Evolutionary conservation across 345 rosid genomes (phyloP), one percentile per base, ranked within the genome.

Genomic region (Aurinia saxatilis): DNA sequence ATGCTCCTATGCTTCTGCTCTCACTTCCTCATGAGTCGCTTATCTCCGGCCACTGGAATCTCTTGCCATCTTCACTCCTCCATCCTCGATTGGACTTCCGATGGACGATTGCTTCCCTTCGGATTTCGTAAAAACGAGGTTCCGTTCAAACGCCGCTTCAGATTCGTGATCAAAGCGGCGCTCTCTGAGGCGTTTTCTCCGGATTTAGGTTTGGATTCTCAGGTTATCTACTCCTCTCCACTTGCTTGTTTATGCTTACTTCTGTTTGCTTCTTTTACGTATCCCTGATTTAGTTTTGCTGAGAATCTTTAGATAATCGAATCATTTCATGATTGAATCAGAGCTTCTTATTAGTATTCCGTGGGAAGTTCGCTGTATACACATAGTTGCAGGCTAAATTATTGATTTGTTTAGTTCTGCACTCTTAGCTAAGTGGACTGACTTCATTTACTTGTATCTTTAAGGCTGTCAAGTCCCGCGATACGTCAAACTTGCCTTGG

Each of bases 401-500:
- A n/a, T n/a, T n/a, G n/a, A n/a, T n/a, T n/a, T n/a, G n/a, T n/a
- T n/a, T n/a, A n/a, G n/a, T n/a, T n/a, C n/a, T n/a, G n/a, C n/a
- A n/a, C n/a, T n/a, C n/a, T n/a, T n/a, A n/a, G n/a, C n/a, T n/a
- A n/a, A 44, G 8, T 50, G 25, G 31, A 54, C 70, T 79, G 59
- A 73, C 53, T 30, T 40, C 47, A 35, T 75, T 71, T 40, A 17
- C 77, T 69, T 65, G 60, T 65, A 73, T 68, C 49, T 62, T 56
- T 50, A 72, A 75, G 77, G 61, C 72, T 31, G 50, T 72, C 60
- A 77, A 82, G 67, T 78, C 91, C 50, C 79, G 70, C 7, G 98
- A 85, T 70, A 56, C 40, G 3, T 81, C 91, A n/a, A 84, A 81
- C 78, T 57, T 81, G 75, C 88, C 79, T 17, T 85, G 98, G 98